Evolutionary conservation across 2,329 filamentous ascomycete genomes (phyloP).

Genomic region (Trichophyton benhamiae): DNA sequence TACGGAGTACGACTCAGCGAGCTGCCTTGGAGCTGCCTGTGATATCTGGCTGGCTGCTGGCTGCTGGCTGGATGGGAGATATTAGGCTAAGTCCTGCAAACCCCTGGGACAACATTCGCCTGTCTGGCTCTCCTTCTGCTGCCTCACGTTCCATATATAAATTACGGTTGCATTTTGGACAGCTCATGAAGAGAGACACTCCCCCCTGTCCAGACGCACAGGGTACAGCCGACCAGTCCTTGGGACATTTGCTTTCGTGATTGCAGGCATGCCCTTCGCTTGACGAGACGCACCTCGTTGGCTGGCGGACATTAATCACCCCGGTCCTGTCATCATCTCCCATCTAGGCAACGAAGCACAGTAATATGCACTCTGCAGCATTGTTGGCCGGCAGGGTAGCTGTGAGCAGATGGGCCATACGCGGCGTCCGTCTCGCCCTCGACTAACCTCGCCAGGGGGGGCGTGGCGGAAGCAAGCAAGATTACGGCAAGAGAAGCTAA

Average conservation of each 20-base stretch:
- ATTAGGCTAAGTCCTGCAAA: background rate
- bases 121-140: background rate
- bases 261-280: background rate
- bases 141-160: background rate
- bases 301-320: background rate
- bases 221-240: background rate
- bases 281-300: background rate
- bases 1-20: too few species aligned
- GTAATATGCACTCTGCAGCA: too few species aligned
- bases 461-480: background rate
- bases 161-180: background rate
- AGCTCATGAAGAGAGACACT: too few species aligned
- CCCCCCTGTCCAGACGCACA: background rate
- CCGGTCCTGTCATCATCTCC: background rate
- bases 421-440: background rate
- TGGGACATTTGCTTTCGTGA: background rate
- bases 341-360: background rate
- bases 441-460: background rate
- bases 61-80: background rate
- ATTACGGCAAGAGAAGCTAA: background rate
- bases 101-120: background rate
- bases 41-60: too few species aligned
- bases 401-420: background rate
- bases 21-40: too few species aligned
- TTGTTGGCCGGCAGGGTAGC: background rate